Percentiles rank a stretch among this genome's conserved stretches.
These are phyloP conservation scores for Leucocoprinus sp. DNA, from an alignment of 768 basidiomycete species.

Conservation along the genomic window DNA sequence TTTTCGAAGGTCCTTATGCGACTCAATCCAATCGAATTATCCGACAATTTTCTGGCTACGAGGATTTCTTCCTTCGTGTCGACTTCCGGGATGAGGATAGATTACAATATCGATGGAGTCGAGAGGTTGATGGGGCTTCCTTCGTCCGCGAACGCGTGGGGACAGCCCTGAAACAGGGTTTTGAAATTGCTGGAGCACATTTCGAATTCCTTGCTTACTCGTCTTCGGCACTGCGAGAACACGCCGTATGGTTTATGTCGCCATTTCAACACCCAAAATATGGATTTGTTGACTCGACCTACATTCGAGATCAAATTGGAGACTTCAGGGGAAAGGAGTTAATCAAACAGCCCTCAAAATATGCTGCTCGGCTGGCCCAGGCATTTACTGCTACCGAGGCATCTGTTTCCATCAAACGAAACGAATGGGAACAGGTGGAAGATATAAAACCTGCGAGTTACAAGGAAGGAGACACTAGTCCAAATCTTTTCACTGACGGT, in stretches of 20 bases:
- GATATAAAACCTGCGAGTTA: constrained; percentile 45
- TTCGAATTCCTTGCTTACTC: constrained; percentile 86
- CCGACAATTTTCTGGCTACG: constrained; percentile 49
- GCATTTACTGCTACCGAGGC: constrained; percentile 79
- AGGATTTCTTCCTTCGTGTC: constrained; percentile 72
- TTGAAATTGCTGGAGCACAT: constrained; percentile 57
- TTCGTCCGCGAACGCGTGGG: constrained; percentile 58
- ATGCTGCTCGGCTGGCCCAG: constrained; percentile 76
- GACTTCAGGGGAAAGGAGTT: constrained; percentile 48
- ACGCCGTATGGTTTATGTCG: constrained; percentile 76
- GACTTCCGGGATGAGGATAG: constrained; percentile 81
- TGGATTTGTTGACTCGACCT: constrained; percentile 42
- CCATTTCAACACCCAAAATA: constrained; percentile 43
- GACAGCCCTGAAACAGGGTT: constrained; percentile 49
- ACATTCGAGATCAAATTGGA: constrained; percentile 58
- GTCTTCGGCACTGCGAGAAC: constrained; percentile 65
- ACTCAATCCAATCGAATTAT: constrained; percentile 78
- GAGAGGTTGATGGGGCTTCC: constrained; percentile 48
- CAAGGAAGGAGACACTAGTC: constrained; percentile 9
- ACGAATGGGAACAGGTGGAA: constrained; percentile 48
- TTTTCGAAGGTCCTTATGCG: constrained; percentile 70
- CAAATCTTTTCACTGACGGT: constrained; percentile 62
- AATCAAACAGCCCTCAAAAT: constrained; percentile 61
- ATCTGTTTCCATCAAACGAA: constrained; percentile 44
- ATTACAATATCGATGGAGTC: constrained; percentile 64